These are phyloP conservation scores for Phytophthora pluvialis DNA, from an alignment of 352 stramenopile genomes.

Conservation along the genomic window DNA sequence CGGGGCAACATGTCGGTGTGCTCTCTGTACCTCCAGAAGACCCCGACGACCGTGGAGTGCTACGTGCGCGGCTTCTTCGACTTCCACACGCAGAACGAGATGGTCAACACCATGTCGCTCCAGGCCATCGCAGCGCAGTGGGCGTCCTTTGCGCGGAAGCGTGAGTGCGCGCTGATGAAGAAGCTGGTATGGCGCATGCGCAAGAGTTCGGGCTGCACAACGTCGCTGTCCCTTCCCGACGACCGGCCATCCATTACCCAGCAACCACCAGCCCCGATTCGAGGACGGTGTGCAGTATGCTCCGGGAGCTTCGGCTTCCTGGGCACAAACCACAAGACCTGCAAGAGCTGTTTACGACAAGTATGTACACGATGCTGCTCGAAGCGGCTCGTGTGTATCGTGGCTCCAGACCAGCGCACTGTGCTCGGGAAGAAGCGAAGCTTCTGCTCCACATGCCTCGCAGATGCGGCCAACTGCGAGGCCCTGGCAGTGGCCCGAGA, in stretches of 20 bases:
- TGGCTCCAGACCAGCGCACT: conserved; percentile 34
- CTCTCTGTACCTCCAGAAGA: conserved; percentile 54
- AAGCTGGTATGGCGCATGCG: conserved; percentile 58
- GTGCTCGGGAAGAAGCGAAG: conserved; percentile 38
- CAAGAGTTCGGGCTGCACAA: conserved; percentile 31
- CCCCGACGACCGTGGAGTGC: conserved; percentile 49
- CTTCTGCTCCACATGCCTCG: conserved; percentile 43
- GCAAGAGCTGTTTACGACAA: conserved; percentile 39
- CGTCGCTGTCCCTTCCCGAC: conserved; percentile 13
- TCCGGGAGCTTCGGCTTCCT: conserved; percentile 44
- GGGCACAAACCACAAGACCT: conserved; percentile 34
- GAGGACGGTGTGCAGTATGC: conserved; percentile 33
- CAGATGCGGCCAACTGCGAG: conserved; percentile 40
- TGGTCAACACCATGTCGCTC: conserved; percentile 49
- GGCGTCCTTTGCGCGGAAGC: conserved; percentile 38
- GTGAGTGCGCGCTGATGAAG: conserved; percentile 53
- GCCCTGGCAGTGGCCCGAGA: conserved; percentile 41
- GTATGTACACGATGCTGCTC: conserved; percentile 42
- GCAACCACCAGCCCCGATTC: conserved; percentile 15
- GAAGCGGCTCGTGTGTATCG: conserved; percentile 42
- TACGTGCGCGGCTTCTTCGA: conserved; percentile 62
- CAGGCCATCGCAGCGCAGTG: conserved; percentile 45
- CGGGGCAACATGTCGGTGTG: conserved; percentile 62
- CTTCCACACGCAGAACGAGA: conserved; percentile 47
- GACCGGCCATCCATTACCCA: conserved; percentile 16